Evolutionary conservation across 768 basidiomycete genomes (phyloP).

Genomic region (Cantharellus cinnabarinus): DNA sequence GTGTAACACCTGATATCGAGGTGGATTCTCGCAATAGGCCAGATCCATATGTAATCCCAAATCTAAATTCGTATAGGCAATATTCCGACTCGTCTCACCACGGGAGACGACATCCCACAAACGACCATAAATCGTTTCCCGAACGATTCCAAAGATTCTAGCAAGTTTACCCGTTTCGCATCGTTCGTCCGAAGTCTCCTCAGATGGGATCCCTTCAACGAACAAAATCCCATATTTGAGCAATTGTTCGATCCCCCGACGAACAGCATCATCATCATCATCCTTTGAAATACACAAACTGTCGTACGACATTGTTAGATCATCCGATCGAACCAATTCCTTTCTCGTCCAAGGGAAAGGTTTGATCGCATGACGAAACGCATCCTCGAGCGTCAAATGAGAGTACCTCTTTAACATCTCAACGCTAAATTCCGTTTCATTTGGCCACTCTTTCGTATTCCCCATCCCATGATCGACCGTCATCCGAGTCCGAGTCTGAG

Average conservation of each 20-base stretch:
- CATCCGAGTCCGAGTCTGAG: conserved; percentile 10
- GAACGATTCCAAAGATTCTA: conserved; percentile 47
- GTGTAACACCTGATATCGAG: conserved; percentile 82
- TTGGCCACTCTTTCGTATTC: conserved; percentile 19
- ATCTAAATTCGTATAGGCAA: conserved; percentile 84
- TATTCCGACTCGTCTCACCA: conserved; percentile 49
- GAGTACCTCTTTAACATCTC: conserved; percentile 25
- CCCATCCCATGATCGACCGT: no score
- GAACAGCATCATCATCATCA: no score
- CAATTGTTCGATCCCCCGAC: conserved; percentile 33
- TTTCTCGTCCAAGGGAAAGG: conserved; percentile 27
- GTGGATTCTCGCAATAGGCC: conserved; percentile 81
- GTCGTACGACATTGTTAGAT: conserved; percentile 39
- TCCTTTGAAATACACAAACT: conserved; percentile 23
- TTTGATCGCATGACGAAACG: conserved; percentile 27
- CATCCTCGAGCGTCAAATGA: conserved; percentile 22
- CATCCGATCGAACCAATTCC: conserved; percentile 18
- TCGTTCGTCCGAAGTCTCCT: conserved; percentile 32
- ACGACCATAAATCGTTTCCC: conserved; percentile 76
- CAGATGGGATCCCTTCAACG: conserved; percentile 45
- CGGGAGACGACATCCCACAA: conserved; percentile 75
- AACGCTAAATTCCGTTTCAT: conserved; percentile 32
- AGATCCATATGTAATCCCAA: conserved; percentile 87
- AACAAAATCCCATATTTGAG: conserved; percentile 54
- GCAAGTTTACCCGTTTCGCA: conserved; percentile 56